Percentiles rank a stretch among this genome's conserved stretches.
phyloP scores from a whole-genome alignment of 352 stramenopile species.

The Pythium coloratum region DNA sequence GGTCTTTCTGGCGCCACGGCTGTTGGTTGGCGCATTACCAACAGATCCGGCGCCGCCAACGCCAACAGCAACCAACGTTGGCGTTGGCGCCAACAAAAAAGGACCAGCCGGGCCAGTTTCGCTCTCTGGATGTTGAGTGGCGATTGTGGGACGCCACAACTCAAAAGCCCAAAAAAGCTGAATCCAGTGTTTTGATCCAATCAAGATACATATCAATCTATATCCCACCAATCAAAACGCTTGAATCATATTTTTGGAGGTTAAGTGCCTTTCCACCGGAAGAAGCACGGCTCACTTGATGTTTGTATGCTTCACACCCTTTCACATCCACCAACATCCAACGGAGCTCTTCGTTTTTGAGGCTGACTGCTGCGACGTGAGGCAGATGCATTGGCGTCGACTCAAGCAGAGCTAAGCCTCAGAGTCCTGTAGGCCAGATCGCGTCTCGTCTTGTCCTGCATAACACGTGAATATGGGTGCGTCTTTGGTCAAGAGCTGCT shows the following conservation, averaged over 20 bases:
- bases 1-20: conserved; percentile 12
- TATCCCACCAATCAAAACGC: conserved; percentile 12
- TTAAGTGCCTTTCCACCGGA: background rate
- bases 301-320: conserved; percentile 18
- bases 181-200: conserved; percentile 5
- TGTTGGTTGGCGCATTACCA: conserved; percentile 11
- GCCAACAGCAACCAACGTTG: background rate
- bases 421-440: background rate
- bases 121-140: conserved; percentile 5
- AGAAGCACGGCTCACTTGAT: background rate
- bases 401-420: background rate
- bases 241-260: background rate
- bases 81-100: conserved; percentile 24
- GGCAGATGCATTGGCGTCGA: conserved; percentile 5
- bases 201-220: background rate
- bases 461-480: conserved; percentile 32
- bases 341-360: conserved; percentile 4
- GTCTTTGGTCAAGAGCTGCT: conserved; percentile 40
- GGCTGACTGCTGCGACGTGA: background rate
- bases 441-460: background rate
- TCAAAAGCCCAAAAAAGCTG: background rate
- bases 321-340: conserved; percentile 14
- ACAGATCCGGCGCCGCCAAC: background rate
- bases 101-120: conserved; percentile 18
- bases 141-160: conserved; percentile 3